Percentiles rank a stretch among this genome's conserved stretches.
These are phyloP conservation scores for Ophiostoma australiae DNA, from an alignment of 2,329 filamentous ascomycete genomes.

Conservation along the genomic window DNA sequence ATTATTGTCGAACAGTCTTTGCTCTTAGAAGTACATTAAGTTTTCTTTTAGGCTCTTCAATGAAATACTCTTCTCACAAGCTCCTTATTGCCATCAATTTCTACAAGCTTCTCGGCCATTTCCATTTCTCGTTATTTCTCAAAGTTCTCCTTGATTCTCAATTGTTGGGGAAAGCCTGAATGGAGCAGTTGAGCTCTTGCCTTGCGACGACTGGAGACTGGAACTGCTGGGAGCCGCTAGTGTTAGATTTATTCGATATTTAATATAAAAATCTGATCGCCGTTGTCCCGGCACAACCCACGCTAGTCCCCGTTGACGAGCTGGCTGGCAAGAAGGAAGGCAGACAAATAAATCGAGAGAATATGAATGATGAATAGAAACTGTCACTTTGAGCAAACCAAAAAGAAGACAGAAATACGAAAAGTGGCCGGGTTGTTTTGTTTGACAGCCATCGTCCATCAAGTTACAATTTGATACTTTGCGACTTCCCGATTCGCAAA, in stretches of 20 bases:
- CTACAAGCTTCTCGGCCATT: background rate
- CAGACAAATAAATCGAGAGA: background rate
- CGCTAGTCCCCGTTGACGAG: background rate
- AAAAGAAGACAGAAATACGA: background rate
- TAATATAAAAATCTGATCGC: conserved; percentile 11
- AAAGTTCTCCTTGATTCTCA: conserved; percentile 16
- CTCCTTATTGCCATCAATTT: background rate
- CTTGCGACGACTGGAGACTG: conserved; percentile 6
- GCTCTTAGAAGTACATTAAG: background rate
- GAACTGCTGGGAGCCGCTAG: conserved; percentile 15
- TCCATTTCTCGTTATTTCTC: background rate
- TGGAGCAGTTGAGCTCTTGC: conserved; percentile 14
- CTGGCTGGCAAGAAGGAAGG: background rate
- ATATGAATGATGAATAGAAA: background rate
- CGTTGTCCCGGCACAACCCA: conserved; percentile 19
- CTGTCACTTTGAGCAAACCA: background rate
- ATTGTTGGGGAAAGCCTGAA: conserved; percentile 22
- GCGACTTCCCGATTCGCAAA: conserved; percentile 15
- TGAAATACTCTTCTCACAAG: background rate
- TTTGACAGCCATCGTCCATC: background rate
- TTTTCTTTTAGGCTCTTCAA: background rate
- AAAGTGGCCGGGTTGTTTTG: background rate
- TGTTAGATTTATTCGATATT: background rate
- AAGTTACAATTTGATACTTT: background rate
- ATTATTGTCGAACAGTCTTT: background rate